These are phyloP conservation scores for Saccharomycopsis malanga DNA, from an alignment of 805 yeast species.

Conservation along the genomic window DNA sequence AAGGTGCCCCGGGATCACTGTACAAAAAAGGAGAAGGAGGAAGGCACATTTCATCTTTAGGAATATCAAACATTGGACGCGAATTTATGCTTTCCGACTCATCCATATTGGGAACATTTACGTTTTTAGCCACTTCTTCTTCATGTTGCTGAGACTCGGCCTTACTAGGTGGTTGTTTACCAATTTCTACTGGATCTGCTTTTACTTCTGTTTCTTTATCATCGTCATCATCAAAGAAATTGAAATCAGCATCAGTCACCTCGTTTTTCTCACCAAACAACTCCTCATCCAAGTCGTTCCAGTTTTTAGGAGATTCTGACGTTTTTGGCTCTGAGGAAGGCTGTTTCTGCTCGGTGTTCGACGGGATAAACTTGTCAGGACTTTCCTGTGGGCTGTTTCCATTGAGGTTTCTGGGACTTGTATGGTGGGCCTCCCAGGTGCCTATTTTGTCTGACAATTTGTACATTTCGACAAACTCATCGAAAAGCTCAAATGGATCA, in stretches of 20 bases:
- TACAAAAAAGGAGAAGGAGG: constrained; percentile 41
- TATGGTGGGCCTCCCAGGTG: not conserved
- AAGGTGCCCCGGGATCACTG: constrained; percentile 79
- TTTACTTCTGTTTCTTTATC: not conserved
- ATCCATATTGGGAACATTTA: constrained; percentile 11
- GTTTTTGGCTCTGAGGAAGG: not conserved
- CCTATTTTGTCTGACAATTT: constrained; percentile 5
- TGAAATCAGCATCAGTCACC: constrained; percentile 26
- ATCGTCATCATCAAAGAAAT: constrained; percentile 24
- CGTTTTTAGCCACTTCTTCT: constrained; percentile 26
- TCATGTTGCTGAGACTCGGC: constrained; percentile 24
- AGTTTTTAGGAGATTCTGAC: constrained; percentile 13
- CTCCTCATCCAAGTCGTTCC: constrained; percentile 30
- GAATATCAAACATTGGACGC: constrained; percentile 49
- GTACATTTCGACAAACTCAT: constrained; percentile 24
- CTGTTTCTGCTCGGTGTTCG: not conserved
- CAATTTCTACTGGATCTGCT: not conserved
- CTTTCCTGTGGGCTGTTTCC: not conserved
- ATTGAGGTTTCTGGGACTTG: not conserved
- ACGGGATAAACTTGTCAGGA: not conserved
- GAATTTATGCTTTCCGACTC: constrained; percentile 39
- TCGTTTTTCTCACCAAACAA: constrained; percentile 29
- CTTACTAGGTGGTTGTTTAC: not conserved
- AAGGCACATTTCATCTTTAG: constrained; percentile 51
- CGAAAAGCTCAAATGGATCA: constrained; percentile 27